These are phyloP conservation scores for Haberlea rhodopensis DNA, from an alignment of 257 asterid species.

Conservation along the genomic window DNA sequence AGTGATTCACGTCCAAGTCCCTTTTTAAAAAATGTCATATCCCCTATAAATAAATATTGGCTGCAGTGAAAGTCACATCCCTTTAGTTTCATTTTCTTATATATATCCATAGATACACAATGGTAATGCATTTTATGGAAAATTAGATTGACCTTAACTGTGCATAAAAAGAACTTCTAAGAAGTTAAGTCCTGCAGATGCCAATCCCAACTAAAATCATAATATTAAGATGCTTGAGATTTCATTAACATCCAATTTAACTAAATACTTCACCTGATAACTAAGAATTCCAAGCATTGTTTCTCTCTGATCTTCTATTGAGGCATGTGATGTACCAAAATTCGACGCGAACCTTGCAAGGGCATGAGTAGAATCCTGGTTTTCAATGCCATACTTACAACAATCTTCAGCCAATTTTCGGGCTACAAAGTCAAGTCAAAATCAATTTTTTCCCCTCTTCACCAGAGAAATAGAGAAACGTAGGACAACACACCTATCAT, in stretches of 20 bases:
- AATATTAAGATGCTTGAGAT: not conserved
- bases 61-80: no score
- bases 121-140: not conserved
- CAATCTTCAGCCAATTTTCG: slow-evolving; percentile 85
- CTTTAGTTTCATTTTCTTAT: no score
- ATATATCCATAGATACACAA: not conserved
- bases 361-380: slow-evolving; percentile 58
- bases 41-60: no score
- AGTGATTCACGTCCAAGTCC: no score
- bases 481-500: slow-evolving; percentile 60
- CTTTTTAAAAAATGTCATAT: no score
- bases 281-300: slow-evolving; percentile 72
- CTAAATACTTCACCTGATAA: slow-evolving; percentile 55
- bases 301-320: slow-evolving; percentile 87
- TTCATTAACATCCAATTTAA: not conserved
- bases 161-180: not conserved
- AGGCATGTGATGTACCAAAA: slow-evolving; percentile 80
- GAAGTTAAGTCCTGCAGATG: not conserved
- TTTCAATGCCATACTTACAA: slow-evolving; percentile 80
- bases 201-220: not conserved
- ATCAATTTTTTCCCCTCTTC: slow-evolving; percentile 23
- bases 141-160: not conserved
- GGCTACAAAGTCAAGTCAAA: slow-evolving; percentile 50
- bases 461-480: slow-evolving; percentile 24
- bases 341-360: slow-evolving; percentile 65